Base-by-base conservation (phyloP, 2,329 filamentous ascomycete genomes). In the Fusarium lateritium region DNA sequence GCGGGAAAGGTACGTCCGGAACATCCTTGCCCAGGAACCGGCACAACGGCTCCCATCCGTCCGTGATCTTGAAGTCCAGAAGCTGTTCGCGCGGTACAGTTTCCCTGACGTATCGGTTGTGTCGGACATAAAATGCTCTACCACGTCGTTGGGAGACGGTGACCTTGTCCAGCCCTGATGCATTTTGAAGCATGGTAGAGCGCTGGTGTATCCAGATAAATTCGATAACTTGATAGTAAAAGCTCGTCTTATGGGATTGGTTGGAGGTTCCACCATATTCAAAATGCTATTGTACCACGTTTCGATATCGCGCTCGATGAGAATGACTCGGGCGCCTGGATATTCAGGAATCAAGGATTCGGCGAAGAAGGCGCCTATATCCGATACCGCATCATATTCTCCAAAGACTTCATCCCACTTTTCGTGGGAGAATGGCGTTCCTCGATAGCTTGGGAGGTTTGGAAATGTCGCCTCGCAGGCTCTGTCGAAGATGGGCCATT, bases 21-120 rank as follows among this genome's bases (percentile, higher is more conserved):
- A 77, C 52, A 1, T 75, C 28, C 58, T 77, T 79, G 0, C 74
- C 77, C 15, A 81, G 39, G 22, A 81, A 80, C 4, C 56, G 40
- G 21, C 79, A 80, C 7, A 81, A 44, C 2, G 79, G 76, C 24
- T 63, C 71, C 78, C 79, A 80, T 2, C 77, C 79, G 13, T 75
- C 70, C 3, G 57, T 53, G 4, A 78, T 47, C 21, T 70, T 62
- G 19, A 69, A 79, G 21, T 79, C 73, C n/a, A 81, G 58, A 13
- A 81, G 62, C 43, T 62, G 65, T 1, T 71, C 71, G 1, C 21
- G n/a, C 0, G 74, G 62, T 1, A 76, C 73, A 4, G 67, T 62
- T 0, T 70, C 69, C 7, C 73, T 63, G 1, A 80, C 56, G 11
- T 65, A 54, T 7, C 55, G 57, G 42, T 79, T 73, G 10, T 80